These are phyloP conservation scores for Globisporangium nunn DNA, from an alignment of 352 stramenopile species.

Conservation along the genomic window DNA sequence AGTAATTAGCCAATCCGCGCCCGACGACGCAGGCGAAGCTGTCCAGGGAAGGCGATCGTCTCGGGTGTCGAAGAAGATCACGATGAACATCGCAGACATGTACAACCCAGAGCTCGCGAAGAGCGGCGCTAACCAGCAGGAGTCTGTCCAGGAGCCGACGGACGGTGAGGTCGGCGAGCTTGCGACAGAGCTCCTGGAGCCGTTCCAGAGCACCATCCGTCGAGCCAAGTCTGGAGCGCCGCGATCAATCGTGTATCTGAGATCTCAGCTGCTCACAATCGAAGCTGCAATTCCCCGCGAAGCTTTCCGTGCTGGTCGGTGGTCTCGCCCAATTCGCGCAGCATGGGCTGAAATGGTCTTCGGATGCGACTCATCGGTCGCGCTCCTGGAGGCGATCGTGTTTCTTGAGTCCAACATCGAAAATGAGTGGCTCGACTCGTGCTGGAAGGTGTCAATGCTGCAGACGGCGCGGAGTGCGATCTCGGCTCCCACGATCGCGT, in stretches of 20 bases:
- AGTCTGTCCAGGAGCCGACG: slow-evolving; percentile 31
- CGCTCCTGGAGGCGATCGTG: slow-evolving; percentile 59
- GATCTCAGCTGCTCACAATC: slow-evolving; percentile 59
- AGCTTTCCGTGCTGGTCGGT: slow-evolving; percentile 69
- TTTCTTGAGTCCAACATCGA: slow-evolving; percentile 73
- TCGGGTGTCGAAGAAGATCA: slow-evolving; percentile 66
- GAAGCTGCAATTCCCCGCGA: slow-evolving; percentile 74
- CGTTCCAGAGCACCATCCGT: slow-evolving; percentile 42
- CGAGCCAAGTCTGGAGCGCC: slow-evolving; percentile 31
- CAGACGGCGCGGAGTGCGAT: slow-evolving; percentile 56
- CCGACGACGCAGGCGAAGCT: slow-evolving; percentile 10
- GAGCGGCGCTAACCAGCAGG: slow-evolving; percentile 15
- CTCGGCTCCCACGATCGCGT: slow-evolving; percentile 56
- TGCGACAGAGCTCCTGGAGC: slow-evolving; percentile 61
- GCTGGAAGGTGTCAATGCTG: slow-evolving; percentile 63
- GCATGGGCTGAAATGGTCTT: slow-evolving; percentile 76
- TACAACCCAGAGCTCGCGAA: slow-evolving; percentile 65
- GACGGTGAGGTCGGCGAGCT: slow-evolving; percentile 66
- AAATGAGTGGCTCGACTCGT: slow-evolving; percentile 65
- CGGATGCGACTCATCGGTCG: slow-evolving; percentile 34
- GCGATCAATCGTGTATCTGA: slow-evolving; percentile 39
- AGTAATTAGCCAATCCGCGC: not conserved
- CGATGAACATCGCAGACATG: slow-evolving; percentile 70
- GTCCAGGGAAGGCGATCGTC: slow-evolving; percentile 35
- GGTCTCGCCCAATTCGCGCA: slow-evolving; percentile 50